Evolutionary conservation across 176 grass and related monocot genomes (phyloP), one percentile per base, ranked within the genome.

Genomic region (Bothriochloa decipiens): DNA sequence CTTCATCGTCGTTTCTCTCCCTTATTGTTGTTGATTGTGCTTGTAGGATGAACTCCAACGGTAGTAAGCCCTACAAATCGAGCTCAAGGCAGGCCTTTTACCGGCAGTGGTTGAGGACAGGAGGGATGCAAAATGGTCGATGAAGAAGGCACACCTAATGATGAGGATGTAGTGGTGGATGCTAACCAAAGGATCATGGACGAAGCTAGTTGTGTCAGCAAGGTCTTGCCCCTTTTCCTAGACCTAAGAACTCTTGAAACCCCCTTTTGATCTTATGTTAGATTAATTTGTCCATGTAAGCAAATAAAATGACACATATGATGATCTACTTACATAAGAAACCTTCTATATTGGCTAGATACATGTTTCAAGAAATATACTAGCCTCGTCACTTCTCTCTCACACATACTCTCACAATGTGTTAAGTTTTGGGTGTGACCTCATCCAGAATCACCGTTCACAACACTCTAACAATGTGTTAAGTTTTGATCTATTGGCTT

Each of bases 21-120:
- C 55, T 0, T 23, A 3, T 11, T 4, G n/a, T 61, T 61, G n/a
- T 8, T 8, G 9, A 22, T 25, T 0, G 9, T 5, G 8, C 22
- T 61, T 61, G n/a, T 61, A 61, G n/a, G 57, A 61, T 61, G 57
- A 25, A 61, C 22, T 61, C 55, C 9, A 23, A 23, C 0, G 22
- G 8, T 0, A 60, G 0, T 0, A 60, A 23, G 3, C 22, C 8
- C 22, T 23, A 60, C 55, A 23, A 60, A 61, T 25, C 0, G 1
- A 61, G 57, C n/a, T 23, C 55, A 60, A 61, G 22, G 22, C 0
- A 61, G 0, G 8, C 18, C 53, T 60, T 58, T n/a, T 57, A 1
- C 8, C 7, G 1, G 3, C 8, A 60, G 3, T 57, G 20, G 2
- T 0, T 8, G 0, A 3, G 55, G 22, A 9, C 0, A 60, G 7